These are phyloP conservation scores for Scedosporium apiospermum DNA, from an alignment of 2,329 filamentous ascomycete species.

Conservation along the genomic window DNA sequence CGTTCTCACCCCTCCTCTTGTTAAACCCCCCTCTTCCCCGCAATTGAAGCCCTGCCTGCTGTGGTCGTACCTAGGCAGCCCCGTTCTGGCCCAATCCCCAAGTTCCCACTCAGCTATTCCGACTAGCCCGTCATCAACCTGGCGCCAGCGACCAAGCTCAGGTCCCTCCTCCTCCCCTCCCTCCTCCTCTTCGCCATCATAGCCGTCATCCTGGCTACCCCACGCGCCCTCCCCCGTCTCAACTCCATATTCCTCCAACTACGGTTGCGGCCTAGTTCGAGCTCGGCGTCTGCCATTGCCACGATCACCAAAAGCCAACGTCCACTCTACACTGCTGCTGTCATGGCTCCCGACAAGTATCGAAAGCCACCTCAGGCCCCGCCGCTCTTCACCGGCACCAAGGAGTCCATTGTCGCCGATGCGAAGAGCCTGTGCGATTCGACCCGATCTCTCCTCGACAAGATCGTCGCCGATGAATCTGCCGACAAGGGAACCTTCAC, in stretches of 20 bases:
- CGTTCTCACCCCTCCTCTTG: neutral
- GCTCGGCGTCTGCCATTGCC: constrained; percentile 15
- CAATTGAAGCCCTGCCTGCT: neutral
- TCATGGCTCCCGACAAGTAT: constrained; percentile 59
- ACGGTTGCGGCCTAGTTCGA: constrained; percentile 22
- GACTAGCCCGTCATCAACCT: constrained; percentile 3
- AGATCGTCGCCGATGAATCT: constrained; percentile 53
- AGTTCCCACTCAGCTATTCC: neutral
- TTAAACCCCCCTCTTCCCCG: neutral
- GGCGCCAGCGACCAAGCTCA: constrained; percentile 6
- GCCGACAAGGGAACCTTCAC: constrained; percentile 42
- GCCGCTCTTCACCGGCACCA: constrained; percentile 67
- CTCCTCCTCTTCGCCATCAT: constrained; percentile 46
- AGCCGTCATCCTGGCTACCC: constrained; percentile 57
- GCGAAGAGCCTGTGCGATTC: constrained; percentile 56
- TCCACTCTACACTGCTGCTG: constrained; percentile 31
- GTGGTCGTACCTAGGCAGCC: neutral
- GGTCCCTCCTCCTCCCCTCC: constrained; percentile 15
- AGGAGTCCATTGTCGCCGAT: constrained; percentile 56
- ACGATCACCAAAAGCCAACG: constrained; percentile 7
- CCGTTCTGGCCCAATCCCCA: neutral
- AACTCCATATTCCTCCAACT: constrained; percentile 48
- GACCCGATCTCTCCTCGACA: constrained; percentile 56
- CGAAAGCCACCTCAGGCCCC: constrained; percentile 68
- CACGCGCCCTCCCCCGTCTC: constrained; percentile 49